Evolutionary conservation across 2,329 filamentous ascomycete species (phyloP), one percentile per base, ranked within the genome.

Genomic region (Aureobasidium namibiae): DNA sequence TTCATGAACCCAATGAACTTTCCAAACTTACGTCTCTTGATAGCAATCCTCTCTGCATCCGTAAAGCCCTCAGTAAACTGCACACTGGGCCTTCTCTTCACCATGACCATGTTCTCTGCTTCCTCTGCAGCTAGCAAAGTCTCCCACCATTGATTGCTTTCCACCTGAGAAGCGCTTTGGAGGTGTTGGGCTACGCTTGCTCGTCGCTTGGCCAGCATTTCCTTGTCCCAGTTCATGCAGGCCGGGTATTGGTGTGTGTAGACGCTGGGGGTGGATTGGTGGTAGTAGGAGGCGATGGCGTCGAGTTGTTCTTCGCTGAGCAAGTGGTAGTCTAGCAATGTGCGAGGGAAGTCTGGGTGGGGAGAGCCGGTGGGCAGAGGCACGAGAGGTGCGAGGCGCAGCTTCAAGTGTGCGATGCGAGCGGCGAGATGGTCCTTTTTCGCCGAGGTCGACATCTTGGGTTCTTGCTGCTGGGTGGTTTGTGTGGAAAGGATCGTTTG

Each of bases 1-100:
- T 85, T 87, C 53, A 82, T 74, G 60, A 91, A 74, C 13, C 88
- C 88, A 68, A 90, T 89, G 65, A 91, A 91, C 65, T 82, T 78
- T 46, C 87, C 88, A 68, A 90, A 82, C 73, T 85, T 84, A 62
- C 87, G 76, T 62, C 87, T 78, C 77, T 91, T 91, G 60, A 78
- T 73, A 50, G 70, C 67, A 10, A 78, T 64, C 42, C 76, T 62
- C 59, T 77, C 73, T 21, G 71, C 65, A 7, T 73, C 71, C 2
- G 56, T 71, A 48, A 78, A 33, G 1, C 65, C 65, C 13, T 65
- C 67, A 52, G 21, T 8, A 16, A 57, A 57, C 34, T 52, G 46
- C 34, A 59, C 56, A 16, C 46, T 52, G 1, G 34, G 21, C 4
- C 56, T 33, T 21, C 56, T 29, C 29, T 39, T 45, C 4, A 26